phyloP scores from a whole-genome alignment of 2,329 filamentous ascomycete genomes.

The Fusarium torulosum region DNA sequence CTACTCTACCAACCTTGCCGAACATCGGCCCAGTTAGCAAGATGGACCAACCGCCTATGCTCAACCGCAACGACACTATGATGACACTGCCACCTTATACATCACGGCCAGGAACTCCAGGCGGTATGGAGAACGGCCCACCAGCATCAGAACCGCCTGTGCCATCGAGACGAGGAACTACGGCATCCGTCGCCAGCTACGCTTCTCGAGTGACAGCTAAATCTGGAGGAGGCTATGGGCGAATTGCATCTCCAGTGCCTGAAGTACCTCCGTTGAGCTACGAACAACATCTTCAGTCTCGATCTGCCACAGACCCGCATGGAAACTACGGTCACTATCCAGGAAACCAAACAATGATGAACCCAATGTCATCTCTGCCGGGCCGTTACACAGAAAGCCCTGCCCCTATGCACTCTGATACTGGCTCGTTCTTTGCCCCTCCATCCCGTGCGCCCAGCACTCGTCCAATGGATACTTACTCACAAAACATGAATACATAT shows the following conservation, averaged over 20 bases:
- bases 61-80: conserved; percentile 71
- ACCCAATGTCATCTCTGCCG: conserved; percentile 28
- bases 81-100: conserved; percentile 72
- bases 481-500: conserved; percentile 3
- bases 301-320: conserved; percentile 55
- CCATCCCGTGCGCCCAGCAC: conserved; percentile 51
- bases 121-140: conserved; percentile 64
- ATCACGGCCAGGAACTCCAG: conserved; percentile 69
- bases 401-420: conserved; percentile 45
- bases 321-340: conserved; percentile 48
- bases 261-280: conserved; percentile 50
- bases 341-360: conserved; percentile 30
- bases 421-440: conserved; percentile 52
- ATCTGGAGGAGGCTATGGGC: conserved; percentile 62
- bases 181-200: conserved; percentile 71
- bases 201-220: conserved; percentile 74
- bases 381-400: conserved; percentile 50
- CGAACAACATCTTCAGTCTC: conserved; percentile 48
- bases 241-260: conserved; percentile 55
- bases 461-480: conserved; percentile 51
- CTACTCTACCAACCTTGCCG: conserved; percentile 75
- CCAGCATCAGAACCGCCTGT: conserved; percentile 65
- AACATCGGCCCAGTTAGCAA: conserved; percentile 52
- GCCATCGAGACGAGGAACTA: conserved; percentile 64
- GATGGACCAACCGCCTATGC: conserved; percentile 69